Evolutionary conservation across 2,329 filamentous ascomycete species (phyloP), one percentile per base, ranked within the genome.

Genomic region (Ophiostoma montium): DNA sequence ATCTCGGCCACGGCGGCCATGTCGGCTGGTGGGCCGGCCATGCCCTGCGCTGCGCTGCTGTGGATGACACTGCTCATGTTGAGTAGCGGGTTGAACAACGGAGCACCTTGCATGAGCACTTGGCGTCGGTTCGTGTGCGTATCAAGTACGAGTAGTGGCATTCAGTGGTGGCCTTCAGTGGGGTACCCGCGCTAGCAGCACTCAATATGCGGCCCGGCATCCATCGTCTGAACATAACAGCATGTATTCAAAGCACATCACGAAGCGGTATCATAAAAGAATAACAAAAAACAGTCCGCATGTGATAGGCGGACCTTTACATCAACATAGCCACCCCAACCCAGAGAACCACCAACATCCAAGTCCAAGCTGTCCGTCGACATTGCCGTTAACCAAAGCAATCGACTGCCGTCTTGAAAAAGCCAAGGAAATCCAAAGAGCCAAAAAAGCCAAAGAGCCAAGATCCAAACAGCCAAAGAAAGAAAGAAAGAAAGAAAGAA

Each of bases 1-100:
- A 67, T 60, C 12, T 55, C 55, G 3, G 60, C 56, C 31, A 61
- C n/a, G 42, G 11, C 30, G 27, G n/a, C 35, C n/a, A n/a, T n/a
- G 32, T 27, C 23, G 23, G 23, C 23, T 27, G 23, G 23, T 27
- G 23, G 8, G 23, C 4, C 23, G 23, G 23, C 5, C 23, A 27
- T 8, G 16, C 16, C 35, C n/a, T n/a, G 35, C 15, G 35, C 35
- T 15, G n/a, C 5, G 35, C 23, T 23, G 7, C 39, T n/a, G 3
- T 38, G 35, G 6, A 31, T 23, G 8, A 38, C 16, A 13, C 15
- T 15, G 39, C 39, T 42, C 39, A 42, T 42, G 23, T 27, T 27
- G 23, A 8, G 23, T 5, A 27, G n/a, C n/a, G n/a, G n/a, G n/a
- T n/a, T n/a, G n/a, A n/a, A n/a, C n/a, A n/a, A n/a, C n/a, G n/a